These are phyloP conservation scores for Syzygium aromaticum DNA, from an alignment of 345 rosid species.

Conservation along the genomic window DNA sequence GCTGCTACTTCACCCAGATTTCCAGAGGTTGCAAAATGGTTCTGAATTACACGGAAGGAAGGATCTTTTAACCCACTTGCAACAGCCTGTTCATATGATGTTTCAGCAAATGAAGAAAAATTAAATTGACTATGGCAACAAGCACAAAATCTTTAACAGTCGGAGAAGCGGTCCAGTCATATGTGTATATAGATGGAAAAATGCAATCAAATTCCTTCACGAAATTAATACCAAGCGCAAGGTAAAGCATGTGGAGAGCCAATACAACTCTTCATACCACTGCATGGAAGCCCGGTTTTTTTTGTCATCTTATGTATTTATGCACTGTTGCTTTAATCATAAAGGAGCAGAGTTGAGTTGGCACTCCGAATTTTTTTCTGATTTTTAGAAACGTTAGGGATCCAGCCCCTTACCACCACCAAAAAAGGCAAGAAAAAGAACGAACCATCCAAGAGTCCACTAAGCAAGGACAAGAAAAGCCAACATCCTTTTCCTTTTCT, in stretches of 20 bases:
- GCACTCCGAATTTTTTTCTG: not conserved
- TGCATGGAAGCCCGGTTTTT: not conserved
- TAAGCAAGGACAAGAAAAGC: not conserved
- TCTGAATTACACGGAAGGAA: constrained; percentile 87
- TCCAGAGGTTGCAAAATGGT: constrained; percentile 78
- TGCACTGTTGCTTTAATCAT: not conserved
- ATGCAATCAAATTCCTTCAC: not conserved
- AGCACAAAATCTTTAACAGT: not conserved
- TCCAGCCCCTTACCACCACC: not conserved
- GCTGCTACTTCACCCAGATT: constrained; percentile 96
- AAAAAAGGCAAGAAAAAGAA: not conserved
- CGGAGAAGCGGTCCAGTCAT: not conserved
- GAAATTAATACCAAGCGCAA: not conserved
- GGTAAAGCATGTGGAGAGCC: not conserved
- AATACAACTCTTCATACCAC: not conserved
- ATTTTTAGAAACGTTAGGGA: not conserved
- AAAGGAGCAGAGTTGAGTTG: not conserved
- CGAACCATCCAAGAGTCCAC: not conserved
- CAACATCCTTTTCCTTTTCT: not conserved
- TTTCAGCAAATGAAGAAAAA: not conserved
- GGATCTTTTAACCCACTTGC: constrained; percentile 97
- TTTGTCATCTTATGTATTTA: not conserved
- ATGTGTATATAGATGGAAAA: not conserved
- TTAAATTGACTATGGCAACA: not conserved
- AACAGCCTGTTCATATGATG: constrained; percentile 52